Evolutionary conservation across 345 rosid genomes (phyloP).

Genomic region (Fremontodendron californicum): DNA sequence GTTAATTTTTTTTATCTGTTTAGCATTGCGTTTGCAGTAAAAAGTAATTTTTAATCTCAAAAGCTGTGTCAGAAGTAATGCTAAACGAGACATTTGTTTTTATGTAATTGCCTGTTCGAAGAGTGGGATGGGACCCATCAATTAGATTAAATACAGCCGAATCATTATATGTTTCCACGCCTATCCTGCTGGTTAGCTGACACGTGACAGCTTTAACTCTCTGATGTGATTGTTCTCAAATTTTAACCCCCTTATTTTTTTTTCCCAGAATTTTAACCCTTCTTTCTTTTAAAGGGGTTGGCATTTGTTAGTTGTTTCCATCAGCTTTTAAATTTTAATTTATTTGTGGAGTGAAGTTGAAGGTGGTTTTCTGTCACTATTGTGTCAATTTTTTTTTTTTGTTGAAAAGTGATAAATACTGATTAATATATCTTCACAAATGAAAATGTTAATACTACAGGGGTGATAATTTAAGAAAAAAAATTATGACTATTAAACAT

Average conservation of each 20-base stretch:
- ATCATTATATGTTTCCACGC: conserved; percentile 15
- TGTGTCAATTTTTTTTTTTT: neutral
- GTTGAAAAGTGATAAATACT: neutral
- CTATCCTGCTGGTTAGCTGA: conserved; percentile 4
- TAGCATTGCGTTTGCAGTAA: too few relatives aligned
- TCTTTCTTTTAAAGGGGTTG: too few relatives aligned
- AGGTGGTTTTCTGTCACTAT: neutral
- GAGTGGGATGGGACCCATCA: neutral
- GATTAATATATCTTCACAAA: neutral
- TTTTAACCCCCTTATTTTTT: too few relatives aligned
- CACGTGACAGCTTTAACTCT: conserved; percentile 6
- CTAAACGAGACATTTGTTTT: too few relatives aligned
- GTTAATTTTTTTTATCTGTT: too few relatives aligned
- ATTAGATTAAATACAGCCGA: neutral
- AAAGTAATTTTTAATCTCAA: too few relatives aligned
- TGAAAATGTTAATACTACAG: too few relatives aligned
- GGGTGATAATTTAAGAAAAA: too few relatives aligned
- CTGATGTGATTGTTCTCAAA: neutral
- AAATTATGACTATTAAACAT: too few relatives aligned
- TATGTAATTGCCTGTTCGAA: neutral
- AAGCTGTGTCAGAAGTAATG: too few relatives aligned
- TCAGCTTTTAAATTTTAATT: neutral
- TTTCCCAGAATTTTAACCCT: too few relatives aligned
- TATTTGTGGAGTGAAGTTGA: neutral
- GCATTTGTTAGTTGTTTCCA: neutral